A percentile compares a stretch with the other conserved stretches of the same genome.
These are phyloP conservation scores for Ottelia alismoides DNA, from an alignment of 106 monocot genomes.

Conservation along the genomic window DNA sequence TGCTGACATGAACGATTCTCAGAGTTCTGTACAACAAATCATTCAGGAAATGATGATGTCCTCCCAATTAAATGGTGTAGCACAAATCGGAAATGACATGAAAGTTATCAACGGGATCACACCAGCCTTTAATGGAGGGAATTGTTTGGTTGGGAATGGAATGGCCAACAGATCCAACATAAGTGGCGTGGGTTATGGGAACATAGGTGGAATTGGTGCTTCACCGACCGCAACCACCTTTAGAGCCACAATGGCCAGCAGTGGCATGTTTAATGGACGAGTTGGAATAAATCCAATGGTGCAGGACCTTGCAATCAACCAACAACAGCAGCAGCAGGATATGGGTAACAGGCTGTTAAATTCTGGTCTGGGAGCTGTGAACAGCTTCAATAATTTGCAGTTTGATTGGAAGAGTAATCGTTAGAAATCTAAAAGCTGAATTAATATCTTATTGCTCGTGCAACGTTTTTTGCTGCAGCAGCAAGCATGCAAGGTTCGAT, in stretches of 20 bases:
- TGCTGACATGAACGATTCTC: slow-evolving; percentile 26
- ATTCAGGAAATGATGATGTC: slow-evolving; percentile 52
- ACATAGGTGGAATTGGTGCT: slow-evolving; percentile 22
- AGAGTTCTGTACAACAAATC: slow-evolving; percentile 44
- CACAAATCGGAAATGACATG: slow-evolving; percentile 25
- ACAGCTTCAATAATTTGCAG: slow-evolving; percentile 40
- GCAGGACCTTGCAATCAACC: slow-evolving; percentile 21
- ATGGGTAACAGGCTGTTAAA: slow-evolving; percentile 24
- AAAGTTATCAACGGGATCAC: slow-evolving; percentile 15
- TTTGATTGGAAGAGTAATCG: slow-evolving; percentile 43
- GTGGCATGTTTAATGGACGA: slow-evolving; percentile 29
- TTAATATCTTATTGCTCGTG: too few species aligned
- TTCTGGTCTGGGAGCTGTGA: slow-evolving; percentile 16
- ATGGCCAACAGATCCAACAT: slow-evolving; percentile 7
- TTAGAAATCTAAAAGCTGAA: too few species aligned
- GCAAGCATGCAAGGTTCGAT: too few species aligned
- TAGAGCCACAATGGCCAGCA: slow-evolving; percentile 25
- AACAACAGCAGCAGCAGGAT: slow-evolving; percentile 21
- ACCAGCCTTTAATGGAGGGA: slow-evolving; percentile 18
- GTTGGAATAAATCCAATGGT: slow-evolving; percentile 18
- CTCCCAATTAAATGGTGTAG: slow-evolving; percentile 20
- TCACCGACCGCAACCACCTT: slow-evolving; percentile 16
- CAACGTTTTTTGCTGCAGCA: too few species aligned
- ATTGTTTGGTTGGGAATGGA: slow-evolving; percentile 16
- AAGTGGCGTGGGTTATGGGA: slow-evolving; percentile 17